These are phyloP conservation scores for Suhomyces emberorum DNA, from an alignment of 805 yeast species.

Conservation along the genomic window DNA sequence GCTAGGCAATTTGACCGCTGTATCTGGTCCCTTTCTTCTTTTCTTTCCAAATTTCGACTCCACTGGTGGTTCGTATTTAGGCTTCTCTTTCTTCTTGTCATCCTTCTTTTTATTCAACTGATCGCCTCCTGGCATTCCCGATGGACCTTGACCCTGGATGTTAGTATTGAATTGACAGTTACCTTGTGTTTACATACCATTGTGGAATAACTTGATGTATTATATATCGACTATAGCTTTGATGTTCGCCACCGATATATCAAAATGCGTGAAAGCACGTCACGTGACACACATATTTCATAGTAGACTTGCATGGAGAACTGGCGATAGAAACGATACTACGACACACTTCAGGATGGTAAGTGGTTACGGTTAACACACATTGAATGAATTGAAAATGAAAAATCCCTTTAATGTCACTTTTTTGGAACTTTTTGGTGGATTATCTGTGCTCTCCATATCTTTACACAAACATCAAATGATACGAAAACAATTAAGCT, in stretches of 20 bases:
- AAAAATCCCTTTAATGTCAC: too few relatives aligned
- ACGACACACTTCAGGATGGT: too few relatives aligned
- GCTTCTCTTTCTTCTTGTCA: slow-evolving; percentile 74
- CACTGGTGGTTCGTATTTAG: slow-evolving; percentile 98
- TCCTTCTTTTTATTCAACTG: slow-evolving; percentile 49
- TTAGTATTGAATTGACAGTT: slow-evolving; percentile 8
- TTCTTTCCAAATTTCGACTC: slow-evolving; percentile 90
- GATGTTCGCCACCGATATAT: neutral
- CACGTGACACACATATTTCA: too few relatives aligned
- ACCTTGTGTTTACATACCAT: too few relatives aligned
- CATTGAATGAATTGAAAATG: too few relatives aligned
- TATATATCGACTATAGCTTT: neutral
- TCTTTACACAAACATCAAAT: too few relatives aligned
- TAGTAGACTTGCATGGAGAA: too few relatives aligned
- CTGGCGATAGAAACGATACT: too few relatives aligned
- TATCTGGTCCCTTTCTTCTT: slow-evolving; percentile 89
- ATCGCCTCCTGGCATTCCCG: slow-evolving; percentile 54
- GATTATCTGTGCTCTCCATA: too few relatives aligned
- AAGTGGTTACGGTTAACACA: too few relatives aligned
- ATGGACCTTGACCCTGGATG: slow-evolving; percentile 52
- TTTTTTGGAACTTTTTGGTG: too few relatives aligned
- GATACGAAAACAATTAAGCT: too few relatives aligned
- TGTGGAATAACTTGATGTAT: neutral
- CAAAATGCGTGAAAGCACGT: neutral
- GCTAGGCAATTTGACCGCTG: slow-evolving; percentile 77